Conservation (phyloP, 257 asterid genomes). For the Misopates orontium region DNA sequence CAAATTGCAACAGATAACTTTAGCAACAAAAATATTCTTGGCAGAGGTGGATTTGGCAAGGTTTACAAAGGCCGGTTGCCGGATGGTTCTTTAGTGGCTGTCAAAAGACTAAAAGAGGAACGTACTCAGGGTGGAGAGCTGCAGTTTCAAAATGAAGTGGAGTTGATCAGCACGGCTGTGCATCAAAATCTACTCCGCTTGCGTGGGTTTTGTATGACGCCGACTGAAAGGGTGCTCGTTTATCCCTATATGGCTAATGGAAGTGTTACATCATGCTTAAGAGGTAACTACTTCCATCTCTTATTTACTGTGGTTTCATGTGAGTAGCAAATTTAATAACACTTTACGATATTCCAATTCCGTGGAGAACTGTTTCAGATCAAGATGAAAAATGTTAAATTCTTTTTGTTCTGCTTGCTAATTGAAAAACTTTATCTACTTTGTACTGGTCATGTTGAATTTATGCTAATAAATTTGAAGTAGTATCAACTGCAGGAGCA, state of each 20-base stretch:
- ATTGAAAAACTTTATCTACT: too few species aligned
- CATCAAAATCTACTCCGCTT: constrained; percentile 82
- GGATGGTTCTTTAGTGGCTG: constrained; percentile 83
- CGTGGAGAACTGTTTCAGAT: too few species aligned
- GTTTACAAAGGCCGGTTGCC: constrained; percentile 92
- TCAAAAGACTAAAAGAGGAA: constrained; percentile 89
- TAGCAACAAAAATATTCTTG: constrained; percentile 69
- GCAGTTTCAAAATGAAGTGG: constrained; percentile 93
- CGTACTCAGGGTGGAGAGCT: constrained; percentile 82
- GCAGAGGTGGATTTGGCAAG: constrained; percentile 87
- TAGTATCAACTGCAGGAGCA: too few species aligned
- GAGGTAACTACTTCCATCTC: constrained; percentile 49
- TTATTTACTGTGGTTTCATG: neutral
- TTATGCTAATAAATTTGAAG: too few species aligned
- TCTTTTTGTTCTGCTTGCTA: too few species aligned
- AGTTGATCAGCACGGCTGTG: constrained; percentile 92
- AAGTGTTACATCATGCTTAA: constrained; percentile 93
- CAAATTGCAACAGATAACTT: constrained; percentile 82
- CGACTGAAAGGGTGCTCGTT: constrained; percentile 88
- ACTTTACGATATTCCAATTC: neutral
- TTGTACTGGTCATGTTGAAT: too few species aligned
- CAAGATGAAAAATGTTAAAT: too few species aligned
- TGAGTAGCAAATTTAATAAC: too few species aligned
- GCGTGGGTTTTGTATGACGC: constrained; percentile 93
- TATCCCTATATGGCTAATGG: constrained; percentile 94